Base-by-base conservation (phyloP, 495 filamentous ascomycete species). In the Cetradonia linearis region DNA sequence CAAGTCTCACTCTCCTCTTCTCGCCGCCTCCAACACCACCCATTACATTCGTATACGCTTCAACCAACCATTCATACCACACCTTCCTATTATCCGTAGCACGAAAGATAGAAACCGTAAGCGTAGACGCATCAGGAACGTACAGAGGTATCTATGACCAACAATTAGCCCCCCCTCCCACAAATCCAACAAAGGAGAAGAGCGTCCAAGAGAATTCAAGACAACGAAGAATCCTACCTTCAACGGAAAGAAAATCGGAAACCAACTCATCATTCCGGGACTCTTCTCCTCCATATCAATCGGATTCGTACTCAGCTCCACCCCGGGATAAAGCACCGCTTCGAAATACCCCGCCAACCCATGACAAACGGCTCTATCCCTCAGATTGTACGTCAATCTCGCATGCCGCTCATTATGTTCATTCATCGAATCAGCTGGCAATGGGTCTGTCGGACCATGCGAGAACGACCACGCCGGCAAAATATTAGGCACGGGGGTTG, bases 31-130 rank as follows among this genome's bases (percentile, higher is more conserved):
- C 62, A 18, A 18, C 27, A 0, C 59, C 56, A 18, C 48, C 59
- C 14, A 38, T 38, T n/a, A 52, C 2, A 18, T 71, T 70, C 55
- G 38, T 52, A 58, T 55, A 68, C 10, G 83, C 77, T 70, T 97
- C 93, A 1, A 95, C 84, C 66, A 93, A 78, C 93, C 93, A 99
- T 71, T 99, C 92, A 70, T 99, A 99, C 94, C 93, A 99, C 14
- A 97, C 92, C 73, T 91, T 95, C 23, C 87, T 81, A 66, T 95
- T 88, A 70, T 97, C 91, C 8, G 93, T 96, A 71, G 91, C 87
- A 62, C 93, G 81, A 83, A 89, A 96, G 80, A 99, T 96, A 66
- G 83, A 90, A 14, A 95, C 82, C 44, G 94, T 86, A 13, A 99
- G 76, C 69, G 91, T 89, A 25, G 85, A 82, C 61, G 87, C 81